Percentiles rank a stretch among this genome's conserved stretches.
Evolutionary conservation across 805 yeast species (phyloP).

Genomic region (Lipomyces japonicus): DNA sequence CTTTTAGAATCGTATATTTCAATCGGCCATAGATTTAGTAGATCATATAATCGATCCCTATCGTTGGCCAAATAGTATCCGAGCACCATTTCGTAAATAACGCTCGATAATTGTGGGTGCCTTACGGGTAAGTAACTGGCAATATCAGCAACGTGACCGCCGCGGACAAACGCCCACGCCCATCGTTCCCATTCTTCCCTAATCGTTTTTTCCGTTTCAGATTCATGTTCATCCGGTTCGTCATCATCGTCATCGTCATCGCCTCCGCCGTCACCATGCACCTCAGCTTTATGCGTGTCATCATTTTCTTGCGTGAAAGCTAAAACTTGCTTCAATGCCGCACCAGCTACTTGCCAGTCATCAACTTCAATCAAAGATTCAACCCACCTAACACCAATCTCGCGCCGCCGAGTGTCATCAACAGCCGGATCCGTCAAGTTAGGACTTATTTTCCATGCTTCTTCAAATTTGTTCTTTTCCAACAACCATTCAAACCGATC

Average conservation of each 20-base stretch:
- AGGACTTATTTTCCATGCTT: slow-evolving; percentile 77
- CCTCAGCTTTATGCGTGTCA: neutral
- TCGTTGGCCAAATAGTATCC: slow-evolving; percentile 44
- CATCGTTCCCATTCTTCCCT: slow-evolving; percentile 62
- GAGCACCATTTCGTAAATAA: slow-evolving; percentile 48
- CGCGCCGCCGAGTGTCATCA: slow-evolving; percentile 48
- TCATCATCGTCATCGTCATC: too few relatives aligned
- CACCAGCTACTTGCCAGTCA: slow-evolving; percentile 56
- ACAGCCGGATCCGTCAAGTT: too few relatives aligned
- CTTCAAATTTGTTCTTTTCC: slow-evolving; percentile 49
- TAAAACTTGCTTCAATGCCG: slow-evolving; percentile 44
- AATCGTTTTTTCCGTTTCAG: slow-evolving; percentile 26
- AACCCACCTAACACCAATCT: slow-evolving; percentile 57
- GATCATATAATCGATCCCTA: slow-evolving; percentile 41
- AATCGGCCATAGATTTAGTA: slow-evolving; percentile 56
- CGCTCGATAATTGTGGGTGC: slow-evolving; percentile 38
- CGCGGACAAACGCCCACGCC: slow-evolving; percentile 51
- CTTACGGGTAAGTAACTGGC: slow-evolving; percentile 57
- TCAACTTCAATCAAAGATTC: slow-evolving; percentile 37
- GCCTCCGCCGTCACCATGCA: too few relatives aligned
- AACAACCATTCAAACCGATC: slow-evolving; percentile 75
- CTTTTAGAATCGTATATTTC: slow-evolving; percentile 47
- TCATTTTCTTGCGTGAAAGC: slow-evolving; percentile 14
- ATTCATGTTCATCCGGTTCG: slow-evolving; percentile 31
- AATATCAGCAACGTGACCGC: slow-evolving; percentile 46